Evolutionary conservation across 2,329 filamentous ascomycete genomes (phyloP).

Genomic region (Zasmidium cellare): DNA sequence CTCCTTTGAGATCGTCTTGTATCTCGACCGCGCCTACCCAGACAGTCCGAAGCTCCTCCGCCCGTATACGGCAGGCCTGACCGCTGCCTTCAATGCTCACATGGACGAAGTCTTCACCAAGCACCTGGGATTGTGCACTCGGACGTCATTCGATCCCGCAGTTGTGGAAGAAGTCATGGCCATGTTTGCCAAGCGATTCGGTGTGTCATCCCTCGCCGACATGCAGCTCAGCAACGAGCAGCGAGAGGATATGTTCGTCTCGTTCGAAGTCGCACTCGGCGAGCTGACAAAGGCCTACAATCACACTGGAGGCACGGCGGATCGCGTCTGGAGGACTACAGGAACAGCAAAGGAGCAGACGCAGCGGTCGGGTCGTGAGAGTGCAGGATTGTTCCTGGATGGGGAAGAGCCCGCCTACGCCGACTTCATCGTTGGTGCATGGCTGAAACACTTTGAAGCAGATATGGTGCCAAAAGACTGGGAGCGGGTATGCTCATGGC

Average conservation of each 20-base stretch:
- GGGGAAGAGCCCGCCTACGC: slow-evolving; percentile 51
- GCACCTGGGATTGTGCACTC: slow-evolving; percentile 43
- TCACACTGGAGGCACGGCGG: slow-evolving; percentile 35
- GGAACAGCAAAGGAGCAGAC: slow-evolving; percentile 20
- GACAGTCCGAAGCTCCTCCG: slow-evolving; percentile 53
- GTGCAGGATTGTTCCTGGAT: slow-evolving; percentile 51
- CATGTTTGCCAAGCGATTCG: slow-evolving; percentile 52
- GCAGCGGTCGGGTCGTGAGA: slow-evolving; percentile 18
- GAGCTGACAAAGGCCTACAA: slow-evolving; percentile 46
- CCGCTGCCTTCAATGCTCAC: slow-evolving; percentile 54
- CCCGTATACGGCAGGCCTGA: slow-evolving; percentile 30
- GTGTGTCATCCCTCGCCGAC: slow-evolving; percentile 35
- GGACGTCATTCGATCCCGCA: slow-evolving; percentile 55
- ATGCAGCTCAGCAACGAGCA: slow-evolving; percentile 38
- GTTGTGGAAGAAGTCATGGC: slow-evolving; percentile 47
- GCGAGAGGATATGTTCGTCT: slow-evolving; percentile 39
- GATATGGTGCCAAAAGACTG: slow-evolving; percentile 50
- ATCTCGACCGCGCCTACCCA: slow-evolving; percentile 57
- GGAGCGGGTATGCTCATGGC: slow-evolving; percentile 50
- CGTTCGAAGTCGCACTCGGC: slow-evolving; percentile 45
- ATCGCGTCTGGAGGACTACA: slow-evolving; percentile 20
- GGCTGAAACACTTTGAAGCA: slow-evolving; percentile 51
- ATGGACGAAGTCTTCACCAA: slow-evolving; percentile 57
- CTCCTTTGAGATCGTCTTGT: slow-evolving; percentile 65
- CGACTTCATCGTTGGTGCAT: slow-evolving; percentile 59